Evolutionary conservation across 352 stramenopile genomes (phyloP), one percentile per base, ranked within the genome.

Genomic region (Globisporangium carolinianum): DNA sequence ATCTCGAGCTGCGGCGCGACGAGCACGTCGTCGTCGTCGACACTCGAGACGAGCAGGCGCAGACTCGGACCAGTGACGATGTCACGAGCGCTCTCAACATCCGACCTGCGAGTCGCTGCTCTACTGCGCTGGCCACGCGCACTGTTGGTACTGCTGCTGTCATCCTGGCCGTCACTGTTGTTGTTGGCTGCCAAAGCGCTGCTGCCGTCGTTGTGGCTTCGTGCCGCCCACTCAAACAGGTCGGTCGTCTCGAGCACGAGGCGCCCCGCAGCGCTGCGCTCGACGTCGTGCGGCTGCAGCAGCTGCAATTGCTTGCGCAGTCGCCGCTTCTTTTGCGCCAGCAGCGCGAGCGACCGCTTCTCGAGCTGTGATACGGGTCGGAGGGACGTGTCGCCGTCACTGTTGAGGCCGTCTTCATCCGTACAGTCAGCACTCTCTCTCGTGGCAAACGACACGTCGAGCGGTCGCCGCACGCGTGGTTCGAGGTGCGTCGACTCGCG

Each of bases 201-300:
- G 43, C 7, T 12, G 41, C 50, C 36, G 66, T 48, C 38, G 11
- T 11, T 35, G 41, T 12, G 18, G 32, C 51, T 45, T 51, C 52
- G 61, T 5, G 69, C 67, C 35, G 81, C 83, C 83, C 83, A 94
- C 35, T 83, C 72, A 52, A 91, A 91, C 36, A 94, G 60, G 53
- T 91, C 81, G 4, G 59, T 47, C 3, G 81, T 89, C 14, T 69
- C 69, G 4, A 91, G 75, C 17, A 67, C 67, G 24, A 91, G 51
- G 8, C 75, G 65, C n/a, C 72, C 73, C 51, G 69, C 76, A 5
- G 68, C 55, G 50, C 79, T 86, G 6, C 51, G 47, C 50, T 85
- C 68, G 14, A 93, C 73, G 50, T 88, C 71, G 53, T 93, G 79
- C 2, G 81, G 81, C 24, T 81, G 71, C 8, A 93, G 36, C 41